Conservation (phyloP, 2,329 filamentous ascomycete genomes). For the Remersonia thermophila region DNA sequence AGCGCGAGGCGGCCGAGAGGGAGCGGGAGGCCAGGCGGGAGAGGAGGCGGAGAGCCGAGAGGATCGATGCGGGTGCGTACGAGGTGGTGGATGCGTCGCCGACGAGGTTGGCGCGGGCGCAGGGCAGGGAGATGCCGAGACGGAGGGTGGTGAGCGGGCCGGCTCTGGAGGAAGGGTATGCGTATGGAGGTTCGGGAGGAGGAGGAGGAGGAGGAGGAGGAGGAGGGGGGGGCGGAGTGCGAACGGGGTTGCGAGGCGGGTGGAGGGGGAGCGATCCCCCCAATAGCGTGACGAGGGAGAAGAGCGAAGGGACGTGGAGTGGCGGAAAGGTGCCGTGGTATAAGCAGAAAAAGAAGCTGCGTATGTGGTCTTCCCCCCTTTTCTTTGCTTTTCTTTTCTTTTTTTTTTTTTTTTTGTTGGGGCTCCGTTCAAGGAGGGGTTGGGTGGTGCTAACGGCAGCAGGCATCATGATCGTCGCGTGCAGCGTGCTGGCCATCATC, state of each 20-base stretch:
- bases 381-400: no score
- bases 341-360: slow-evolving; percentile 47
- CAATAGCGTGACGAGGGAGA: slow-evolving; percentile 30
- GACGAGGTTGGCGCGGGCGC: no score
- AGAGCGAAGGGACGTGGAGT: slow-evolving; percentile 25
- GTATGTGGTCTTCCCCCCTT: slow-evolving; percentile 34
- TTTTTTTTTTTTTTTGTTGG: no score
- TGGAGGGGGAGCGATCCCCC: slow-evolving; percentile 28
- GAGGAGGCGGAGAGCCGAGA: not conserved
- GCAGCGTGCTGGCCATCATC: slow-evolving; percentile 43
- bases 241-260: slow-evolving; percentile 12
- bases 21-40: slow-evolving; percentile 9
- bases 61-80: no score
- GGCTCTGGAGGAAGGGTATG: no score
- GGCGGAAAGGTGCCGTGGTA: slow-evolving; percentile 25
- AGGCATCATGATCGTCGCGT: slow-evolving; percentile 43
- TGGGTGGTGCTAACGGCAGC: slow-evolving; percentile 14
- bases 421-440: no score
- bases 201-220: no score
- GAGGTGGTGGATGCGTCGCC: no score
- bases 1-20: slow-evolving; percentile 5
- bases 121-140: no score
- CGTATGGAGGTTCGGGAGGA: no score
- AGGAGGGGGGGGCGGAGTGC: slow-evolving; percentile 3
- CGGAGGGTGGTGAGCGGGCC: no score